Evolutionary conservation across 345 rosid species (phyloP).

Genomic region (Populus alba): DNA sequence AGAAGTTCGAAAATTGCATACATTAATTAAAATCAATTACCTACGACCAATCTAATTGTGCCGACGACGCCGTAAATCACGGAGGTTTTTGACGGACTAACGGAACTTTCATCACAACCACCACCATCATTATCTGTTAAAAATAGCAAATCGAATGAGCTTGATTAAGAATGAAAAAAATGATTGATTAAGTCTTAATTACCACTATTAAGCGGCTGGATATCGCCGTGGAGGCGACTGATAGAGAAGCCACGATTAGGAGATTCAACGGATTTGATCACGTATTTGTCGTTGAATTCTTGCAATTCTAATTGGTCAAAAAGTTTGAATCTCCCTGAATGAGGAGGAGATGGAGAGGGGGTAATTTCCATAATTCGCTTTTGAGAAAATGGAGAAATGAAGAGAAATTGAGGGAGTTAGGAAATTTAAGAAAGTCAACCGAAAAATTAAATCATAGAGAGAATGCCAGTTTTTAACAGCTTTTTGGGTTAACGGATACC

Average conservation of each 20-base stretch:
- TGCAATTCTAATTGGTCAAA: slow-evolving; percentile 59
- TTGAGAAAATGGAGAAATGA: too few relatives aligned
- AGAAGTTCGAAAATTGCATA: too few relatives aligned
- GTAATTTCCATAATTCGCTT: too few relatives aligned
- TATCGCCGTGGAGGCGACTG: slow-evolving; percentile 61
- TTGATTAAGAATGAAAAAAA: not conserved
- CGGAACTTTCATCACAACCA: slow-evolving; percentile 26
- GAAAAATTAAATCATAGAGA: too few relatives aligned
- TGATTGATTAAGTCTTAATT: not conserved
- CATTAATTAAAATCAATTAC: slow-evolving; percentile 27
- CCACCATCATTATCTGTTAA: slow-evolving; percentile 44
- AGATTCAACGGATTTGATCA: slow-evolving; percentile 56
- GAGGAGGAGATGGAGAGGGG: slow-evolving; percentile 7
- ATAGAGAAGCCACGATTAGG: slow-evolving; percentile 69
- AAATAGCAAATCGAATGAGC: not conserved
- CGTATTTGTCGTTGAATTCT: slow-evolving; percentile 74
- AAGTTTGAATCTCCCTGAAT: slow-evolving; percentile 56
- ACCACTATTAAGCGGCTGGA: slow-evolving; percentile 54
- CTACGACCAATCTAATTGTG: slow-evolving; percentile 80
- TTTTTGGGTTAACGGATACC: too few relatives aligned
- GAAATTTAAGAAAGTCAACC: too few relatives aligned
- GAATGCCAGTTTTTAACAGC: too few relatives aligned
- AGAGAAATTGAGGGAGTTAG: too few relatives aligned
- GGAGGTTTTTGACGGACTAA: slow-evolving; percentile 44
- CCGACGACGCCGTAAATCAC: slow-evolving; percentile 81